Conservation (phyloP, 345 rosid genomes). For the Eutrema yunnanense region DNA sequence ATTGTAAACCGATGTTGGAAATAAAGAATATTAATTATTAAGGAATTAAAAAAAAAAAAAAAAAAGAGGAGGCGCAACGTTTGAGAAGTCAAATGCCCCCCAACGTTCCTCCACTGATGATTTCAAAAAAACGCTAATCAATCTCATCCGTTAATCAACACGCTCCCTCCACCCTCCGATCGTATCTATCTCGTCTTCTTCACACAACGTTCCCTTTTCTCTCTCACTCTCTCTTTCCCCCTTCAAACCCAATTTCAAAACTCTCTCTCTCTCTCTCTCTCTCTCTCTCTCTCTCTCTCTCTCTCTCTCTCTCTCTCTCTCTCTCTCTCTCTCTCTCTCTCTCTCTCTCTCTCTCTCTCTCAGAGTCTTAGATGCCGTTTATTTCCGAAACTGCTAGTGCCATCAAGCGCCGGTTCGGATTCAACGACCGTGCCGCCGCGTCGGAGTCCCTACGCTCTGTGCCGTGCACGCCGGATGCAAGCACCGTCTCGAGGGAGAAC, state of each 20-base stretch:
- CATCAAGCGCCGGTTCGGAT: conserved; percentile 80
- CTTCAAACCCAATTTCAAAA: conserved; percentile 21
- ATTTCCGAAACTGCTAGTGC: conserved; percentile 78
- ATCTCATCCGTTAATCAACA: conserved; percentile 22
- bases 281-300: no score
- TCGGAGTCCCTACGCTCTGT: conserved; percentile 41
- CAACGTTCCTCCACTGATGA: conserved; percentile 22
- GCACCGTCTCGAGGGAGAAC: conserved; percentile 42
- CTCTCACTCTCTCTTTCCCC: conserved; percentile 7
- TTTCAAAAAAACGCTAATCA: conserved; percentile 2
- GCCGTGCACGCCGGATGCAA: conserved; percentile 42
- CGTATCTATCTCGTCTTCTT: conserved; percentile 7
- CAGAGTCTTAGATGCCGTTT: conserved; percentile 48
- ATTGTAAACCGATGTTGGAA: background rate
- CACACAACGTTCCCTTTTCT: background rate
- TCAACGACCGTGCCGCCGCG: conserved; percentile 46
- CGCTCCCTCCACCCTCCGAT: conserved; percentile 33
- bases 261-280: background rate
- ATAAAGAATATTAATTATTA: background rate
- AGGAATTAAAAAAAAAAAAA: background rate
- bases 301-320: no score
- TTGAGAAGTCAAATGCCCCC: background rate
- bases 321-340: no score
- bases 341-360: background rate
- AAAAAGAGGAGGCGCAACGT: conserved; percentile 9